Conservation (phyloP, 192 early-diverging fungal species). For the Helicostylum pulchrum region DNA sequence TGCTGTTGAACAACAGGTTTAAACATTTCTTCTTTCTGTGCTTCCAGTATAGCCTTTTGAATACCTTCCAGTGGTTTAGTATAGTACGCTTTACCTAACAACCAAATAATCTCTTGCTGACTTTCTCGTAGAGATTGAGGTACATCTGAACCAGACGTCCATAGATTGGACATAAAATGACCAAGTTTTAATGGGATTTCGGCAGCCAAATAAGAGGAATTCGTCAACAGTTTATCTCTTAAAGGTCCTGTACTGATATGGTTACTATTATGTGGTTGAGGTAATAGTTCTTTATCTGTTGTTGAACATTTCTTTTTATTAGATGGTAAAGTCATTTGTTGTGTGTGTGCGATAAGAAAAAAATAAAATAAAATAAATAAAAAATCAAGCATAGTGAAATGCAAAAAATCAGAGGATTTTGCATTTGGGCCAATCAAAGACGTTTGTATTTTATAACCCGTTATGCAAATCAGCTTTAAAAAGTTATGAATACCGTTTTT, state of each 20-base stretch:
- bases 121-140: conserved; percentile 1
- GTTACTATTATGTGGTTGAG: conserved; percentile 36
- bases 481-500: too few relatives aligned
- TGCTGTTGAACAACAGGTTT: not conserved
- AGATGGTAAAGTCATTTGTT: not conserved
- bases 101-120: conserved; percentile 14
- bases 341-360: too few relatives aligned
- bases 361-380: too few relatives aligned
- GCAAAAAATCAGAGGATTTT: not conserved
- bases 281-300: conserved; percentile 11
- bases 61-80: conserved; percentile 11
- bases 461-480: too few relatives aligned
- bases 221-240: conserved; percentile 35
- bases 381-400: too few relatives aligned
- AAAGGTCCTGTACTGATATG: conserved; percentile 32
- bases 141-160: conserved; percentile 32
- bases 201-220: conserved; percentile 38
- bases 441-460: too few relatives aligned
- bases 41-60: conserved; percentile 28
- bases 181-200: conserved; percentile 41
- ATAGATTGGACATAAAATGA: conserved; percentile 36
- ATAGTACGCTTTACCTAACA: conserved; percentile 36
- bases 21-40: conserved; percentile 28
- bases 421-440: too few relatives aligned
- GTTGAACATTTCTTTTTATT: not conserved